Evolutionary conservation across 129 eudicot species (phyloP).

Genomic region (Artemisia annua): DNA sequence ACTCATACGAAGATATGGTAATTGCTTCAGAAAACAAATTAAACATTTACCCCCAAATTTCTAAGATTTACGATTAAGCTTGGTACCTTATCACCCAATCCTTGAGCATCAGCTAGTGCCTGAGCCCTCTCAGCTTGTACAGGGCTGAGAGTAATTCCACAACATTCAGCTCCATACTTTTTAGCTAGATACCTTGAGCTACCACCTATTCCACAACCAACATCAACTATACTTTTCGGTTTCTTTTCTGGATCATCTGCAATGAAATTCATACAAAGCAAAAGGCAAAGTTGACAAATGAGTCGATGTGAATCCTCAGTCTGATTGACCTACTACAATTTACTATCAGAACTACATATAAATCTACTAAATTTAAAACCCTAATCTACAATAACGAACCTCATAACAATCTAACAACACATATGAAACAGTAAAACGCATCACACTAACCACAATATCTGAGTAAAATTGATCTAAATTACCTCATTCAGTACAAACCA

Average conservation of each 20-base stretch:
- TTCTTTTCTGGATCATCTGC: conserved; percentile 54
- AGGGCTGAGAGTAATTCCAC: conserved; percentile 82
- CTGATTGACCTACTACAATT: too few species aligned
- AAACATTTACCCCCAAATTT: not conserved
- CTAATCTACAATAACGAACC: too few species aligned
- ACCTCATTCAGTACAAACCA: too few species aligned
- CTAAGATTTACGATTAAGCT: not conserved
- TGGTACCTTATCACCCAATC: conserved; percentile 59
- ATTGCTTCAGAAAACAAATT: not conserved
- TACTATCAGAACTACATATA: too few species aligned
- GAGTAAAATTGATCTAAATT: too few species aligned
- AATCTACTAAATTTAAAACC: too few species aligned
- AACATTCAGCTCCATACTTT: conserved; percentile 67
- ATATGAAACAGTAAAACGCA: too few species aligned
- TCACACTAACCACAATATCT: too few species aligned
- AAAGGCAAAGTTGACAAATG: not conserved
- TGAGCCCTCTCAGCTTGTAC: conserved; percentile 87
- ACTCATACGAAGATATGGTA: not conserved
- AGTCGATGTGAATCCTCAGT: not conserved
- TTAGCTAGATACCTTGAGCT: conserved; percentile 78
- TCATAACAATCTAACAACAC: too few species aligned
- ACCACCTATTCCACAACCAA: conserved; percentile 97
- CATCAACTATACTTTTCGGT: conserved; percentile 74
- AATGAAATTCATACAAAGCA: conserved; percentile 1
- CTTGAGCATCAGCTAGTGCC: conserved; percentile 77